Evolutionary conservation across 2,329 filamentous ascomycete species (phyloP), one percentile per base, ranked within the genome.

Genomic region (Rhinocladiella similis): DNA sequence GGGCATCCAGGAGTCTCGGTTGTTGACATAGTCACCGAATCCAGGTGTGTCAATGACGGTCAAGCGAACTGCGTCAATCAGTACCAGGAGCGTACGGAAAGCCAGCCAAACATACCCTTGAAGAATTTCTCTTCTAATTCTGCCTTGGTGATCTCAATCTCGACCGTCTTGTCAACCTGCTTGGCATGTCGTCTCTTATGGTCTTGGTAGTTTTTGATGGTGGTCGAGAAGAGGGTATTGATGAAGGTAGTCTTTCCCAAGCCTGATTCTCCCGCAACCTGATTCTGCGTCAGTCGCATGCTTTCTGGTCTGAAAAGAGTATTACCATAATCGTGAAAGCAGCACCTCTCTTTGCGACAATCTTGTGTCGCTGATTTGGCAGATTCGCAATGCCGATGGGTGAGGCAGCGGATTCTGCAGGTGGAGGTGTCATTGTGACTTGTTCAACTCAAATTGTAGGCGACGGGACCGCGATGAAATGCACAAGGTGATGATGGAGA

Each of bases 51-150:
- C 94, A 74, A 99, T 99, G 71, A 99, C 94, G 64, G 94, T 99
- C 72, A 99, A 81, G 73, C 94, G 94, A 74, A 99, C 94, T 97
- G 71, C 52, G 67, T 10, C 6, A 5, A 39, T 62, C 29, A 58
- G 53, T 25, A 20, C 43, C 38, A 18, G n/a, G 5, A 19, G 1
- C 9, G 22, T 22, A n/a, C 20, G 12, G 33, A 47, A 41, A 20
- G 38, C 2, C 7, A 6, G 13, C 19, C 29, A 13, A 20, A 18
- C 71, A 56, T 81, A 97, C 93, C 93, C 85, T 99, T 99, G 88
- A 99, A 99, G 84, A 99, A 99, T 83, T 99, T 99, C 88, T 99
- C 94, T 80, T 99, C 94, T 63, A 99, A 82, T 82, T 99, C 94
- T 58, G 94, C 94, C 85, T 99, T 99, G 76, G 94, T 99, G 74